Conservation (phyloP, 202 grass and related monocot species). For the Setaria italica region DNA sequence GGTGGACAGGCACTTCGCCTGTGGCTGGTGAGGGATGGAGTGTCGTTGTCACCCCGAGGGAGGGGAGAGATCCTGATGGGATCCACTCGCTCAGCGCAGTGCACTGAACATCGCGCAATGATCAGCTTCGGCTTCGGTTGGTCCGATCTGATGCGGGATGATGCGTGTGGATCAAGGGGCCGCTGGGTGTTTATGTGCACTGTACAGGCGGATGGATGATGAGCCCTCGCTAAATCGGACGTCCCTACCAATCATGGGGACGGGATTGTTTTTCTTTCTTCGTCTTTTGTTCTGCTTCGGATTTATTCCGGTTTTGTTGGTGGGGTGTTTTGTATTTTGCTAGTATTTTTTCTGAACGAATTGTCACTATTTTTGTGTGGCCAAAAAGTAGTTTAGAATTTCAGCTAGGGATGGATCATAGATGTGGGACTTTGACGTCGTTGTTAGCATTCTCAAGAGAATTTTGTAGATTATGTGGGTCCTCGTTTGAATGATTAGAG, state of each 20-base stretch:
- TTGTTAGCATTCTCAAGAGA: neutral
- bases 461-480: neutral
- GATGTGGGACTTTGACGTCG: neutral
- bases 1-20: neutral
- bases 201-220: neutral
- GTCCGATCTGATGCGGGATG: neutral
- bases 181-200: conserved; percentile 14
- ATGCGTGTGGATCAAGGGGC: conserved; percentile 13
- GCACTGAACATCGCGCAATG: conserved; percentile 47
- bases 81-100: conserved; percentile 39
- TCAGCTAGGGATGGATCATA: neutral
- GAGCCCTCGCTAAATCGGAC: neutral
- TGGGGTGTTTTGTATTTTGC: neutral
- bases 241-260: conserved; percentile 26
- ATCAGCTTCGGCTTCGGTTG: neutral
- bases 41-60: neutral
- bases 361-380: neutral
- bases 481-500: neutral
- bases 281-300: neutral
- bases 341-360: neutral
- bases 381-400: neutral
- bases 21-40: conserved; percentile 1
- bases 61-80: conserved; percentile 42
- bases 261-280: neutral
- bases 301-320: neutral